A percentile compares a stretch with the other conserved stretches of the same genome.
phyloP scores from a whole-genome alignment of 352 stramenopile species.

The Pythium insidiosum region DNA sequence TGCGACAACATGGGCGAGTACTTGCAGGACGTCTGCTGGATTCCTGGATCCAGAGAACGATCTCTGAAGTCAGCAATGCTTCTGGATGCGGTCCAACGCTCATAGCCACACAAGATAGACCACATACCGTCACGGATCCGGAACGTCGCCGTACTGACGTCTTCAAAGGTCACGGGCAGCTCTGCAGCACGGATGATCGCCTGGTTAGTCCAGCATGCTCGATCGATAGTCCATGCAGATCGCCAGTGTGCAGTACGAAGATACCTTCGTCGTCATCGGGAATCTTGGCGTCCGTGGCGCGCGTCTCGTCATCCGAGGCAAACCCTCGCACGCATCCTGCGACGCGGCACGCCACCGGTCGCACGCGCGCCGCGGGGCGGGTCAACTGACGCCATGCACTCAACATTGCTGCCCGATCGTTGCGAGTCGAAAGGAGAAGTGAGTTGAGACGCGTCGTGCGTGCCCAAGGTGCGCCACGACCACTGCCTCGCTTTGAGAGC shows the following conservation, averaged over 20 bases:
- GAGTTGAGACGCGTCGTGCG: no score
- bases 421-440: no score
- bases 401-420: not conserved
- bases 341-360: slow-evolving; percentile 1
- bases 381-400: not conserved
- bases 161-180: slow-evolving; percentile 86
- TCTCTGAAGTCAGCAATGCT: no score
- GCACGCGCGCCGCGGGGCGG: slow-evolving; percentile 11
- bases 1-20: slow-evolving; percentile 90
- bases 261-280: slow-evolving; percentile 2
- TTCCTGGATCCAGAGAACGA: slow-evolving; percentile 19
- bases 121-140: slow-evolving; percentile 79
- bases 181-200: slow-evolving; percentile 5
- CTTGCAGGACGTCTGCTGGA: slow-evolving; percentile 87
- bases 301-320: slow-evolving; percentile 7
- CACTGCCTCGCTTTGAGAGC: no score
- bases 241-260: no score
- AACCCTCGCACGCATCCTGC: slow-evolving; percentile 4
- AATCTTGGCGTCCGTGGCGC: not conserved
- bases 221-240: no score
- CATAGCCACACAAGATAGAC: no score
- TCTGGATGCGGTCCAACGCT: no score
- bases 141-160: slow-evolving; percentile 92
- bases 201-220: not conserved
- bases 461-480: no score